Percentiles rank a stretch among this genome's conserved stretches.
Evolutionary conservation across 108 stramenopile species (phyloP).

Genomic region (Cyclostephanos tholiformis): DNA sequence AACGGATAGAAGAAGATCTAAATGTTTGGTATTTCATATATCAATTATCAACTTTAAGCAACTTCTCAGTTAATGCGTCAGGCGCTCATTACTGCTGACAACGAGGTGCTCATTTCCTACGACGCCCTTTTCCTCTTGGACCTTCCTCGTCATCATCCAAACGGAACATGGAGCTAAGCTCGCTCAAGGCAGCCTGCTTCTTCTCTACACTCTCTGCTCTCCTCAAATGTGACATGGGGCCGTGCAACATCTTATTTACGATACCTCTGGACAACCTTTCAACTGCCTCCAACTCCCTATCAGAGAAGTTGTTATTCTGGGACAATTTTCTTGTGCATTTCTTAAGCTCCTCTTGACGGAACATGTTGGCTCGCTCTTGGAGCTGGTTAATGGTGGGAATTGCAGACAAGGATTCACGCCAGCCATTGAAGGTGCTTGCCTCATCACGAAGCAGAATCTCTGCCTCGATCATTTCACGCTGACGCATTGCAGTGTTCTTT

Average conservation of each 20-base stretch:
- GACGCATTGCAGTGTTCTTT: conserved; percentile 96
- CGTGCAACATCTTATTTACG: conserved; percentile 97
- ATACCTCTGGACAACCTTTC: conserved; percentile 94
- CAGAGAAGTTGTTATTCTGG: conserved; percentile 79
- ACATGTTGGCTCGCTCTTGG: conserved; percentile 92
- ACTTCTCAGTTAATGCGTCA: no score
- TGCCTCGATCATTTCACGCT: conserved; percentile 97
- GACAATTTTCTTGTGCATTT: conserved; percentile 89
- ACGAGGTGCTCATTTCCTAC: conserved; percentile 32
- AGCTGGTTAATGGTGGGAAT: conserved; percentile 96
- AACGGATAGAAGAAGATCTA: no score
- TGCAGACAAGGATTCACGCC: conserved; percentile 94
- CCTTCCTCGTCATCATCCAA: conserved; percentile 73
- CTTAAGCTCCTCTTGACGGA: conserved; percentile 91
- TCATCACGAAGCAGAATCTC: conserved; percentile 91
- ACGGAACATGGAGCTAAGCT: conserved; percentile 94
- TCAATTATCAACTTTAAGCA: no score
- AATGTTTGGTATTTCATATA: no score
- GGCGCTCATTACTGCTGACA: not conserved
- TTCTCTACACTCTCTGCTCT: conserved; percentile 87
- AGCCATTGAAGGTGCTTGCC: conserved; percentile 80
- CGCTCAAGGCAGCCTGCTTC: conserved; percentile 83
- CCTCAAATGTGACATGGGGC: conserved; percentile 95
- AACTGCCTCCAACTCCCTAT: conserved; percentile 94
- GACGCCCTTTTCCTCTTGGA: conserved; percentile 35